Conservation (phyloP, 176 grass and related monocot species). For the Triticum turgidum region DNA sequence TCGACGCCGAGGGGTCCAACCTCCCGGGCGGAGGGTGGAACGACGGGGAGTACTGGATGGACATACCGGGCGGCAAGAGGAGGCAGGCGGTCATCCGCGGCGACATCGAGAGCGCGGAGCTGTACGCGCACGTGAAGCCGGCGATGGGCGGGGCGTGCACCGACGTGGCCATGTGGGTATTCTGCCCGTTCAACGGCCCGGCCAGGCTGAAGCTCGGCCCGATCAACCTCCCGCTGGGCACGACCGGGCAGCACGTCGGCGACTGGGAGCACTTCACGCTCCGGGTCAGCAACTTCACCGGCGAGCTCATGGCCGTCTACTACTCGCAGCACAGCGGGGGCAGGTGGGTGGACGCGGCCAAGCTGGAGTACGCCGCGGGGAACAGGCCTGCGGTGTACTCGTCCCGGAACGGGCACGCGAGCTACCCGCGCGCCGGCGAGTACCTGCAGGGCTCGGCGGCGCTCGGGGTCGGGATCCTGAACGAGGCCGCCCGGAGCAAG, state of each 20-base stretch:
- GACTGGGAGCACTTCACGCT: slow-evolving; percentile 98
- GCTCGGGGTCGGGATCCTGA: slow-evolving; percentile 61
- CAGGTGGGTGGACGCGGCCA: slow-evolving; percentile 64
- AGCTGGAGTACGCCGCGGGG: slow-evolving; percentile 61
- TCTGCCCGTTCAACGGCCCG: slow-evolving; percentile 92
- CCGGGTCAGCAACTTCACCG: slow-evolving; percentile 73
- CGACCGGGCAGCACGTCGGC: slow-evolving; percentile 72
- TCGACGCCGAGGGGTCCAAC: slow-evolving; percentile 55
- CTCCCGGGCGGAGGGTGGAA: slow-evolving; percentile 59
- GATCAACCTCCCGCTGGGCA: slow-evolving; percentile 55
- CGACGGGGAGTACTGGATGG: slow-evolving; percentile 72
- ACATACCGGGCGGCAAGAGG: slow-evolving; percentile 40
- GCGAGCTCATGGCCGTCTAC: slow-evolving; percentile 73
- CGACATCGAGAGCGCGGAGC: slow-evolving; percentile 52
- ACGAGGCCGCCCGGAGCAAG: slow-evolving; percentile 53
- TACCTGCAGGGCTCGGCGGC: slow-evolving; percentile 76
- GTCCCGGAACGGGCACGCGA: slow-evolving; percentile 75
- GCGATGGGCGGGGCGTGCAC: slow-evolving; percentile 63
- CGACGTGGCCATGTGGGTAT: slow-evolving; percentile 84
- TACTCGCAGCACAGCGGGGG: slow-evolving; percentile 83
- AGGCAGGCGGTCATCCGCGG: slow-evolving; percentile 34
- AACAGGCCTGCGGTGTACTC: slow-evolving; percentile 63
- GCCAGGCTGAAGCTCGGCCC: slow-evolving; percentile 67
- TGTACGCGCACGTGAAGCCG: slow-evolving; percentile 70
- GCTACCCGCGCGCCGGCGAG: slow-evolving; percentile 64